Percentiles rank a stretch among this genome's conserved stretches.
Conservation (phyloP, 805 yeast genomes). For the Yamadazyma tumulicola region DNA sequence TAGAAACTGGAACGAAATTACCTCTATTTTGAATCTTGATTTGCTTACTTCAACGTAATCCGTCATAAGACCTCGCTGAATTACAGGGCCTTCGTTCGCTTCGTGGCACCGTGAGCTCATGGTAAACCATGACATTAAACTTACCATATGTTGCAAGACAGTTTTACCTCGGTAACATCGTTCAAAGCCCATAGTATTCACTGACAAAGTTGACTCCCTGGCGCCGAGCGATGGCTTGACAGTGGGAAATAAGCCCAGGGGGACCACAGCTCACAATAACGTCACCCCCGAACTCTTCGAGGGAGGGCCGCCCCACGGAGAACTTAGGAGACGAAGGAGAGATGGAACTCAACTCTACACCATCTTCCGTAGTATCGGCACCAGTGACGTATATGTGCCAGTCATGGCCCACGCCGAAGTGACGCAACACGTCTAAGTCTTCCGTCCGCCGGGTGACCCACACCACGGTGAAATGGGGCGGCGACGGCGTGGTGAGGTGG, state of each 20-base stretch:
- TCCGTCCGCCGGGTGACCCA: constrained; percentile 9
- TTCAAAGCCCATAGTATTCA: constrained; percentile 7
- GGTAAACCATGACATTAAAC: too few species aligned
- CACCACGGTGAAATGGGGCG: constrained; percentile 9
- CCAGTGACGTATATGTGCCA: constrained; percentile 7
- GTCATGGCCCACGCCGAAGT: constrained; percentile 3
- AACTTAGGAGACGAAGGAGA: not conserved
- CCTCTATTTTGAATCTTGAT: too few species aligned
- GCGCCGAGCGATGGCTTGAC: constrained; percentile 32
- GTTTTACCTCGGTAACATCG: too few species aligned
- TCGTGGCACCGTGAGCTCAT: too few species aligned
- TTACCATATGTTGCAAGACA: too few species aligned
- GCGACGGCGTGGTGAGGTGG: constrained; percentile 5
- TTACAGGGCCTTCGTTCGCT: too few species aligned
- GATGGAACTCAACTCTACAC: not conserved
- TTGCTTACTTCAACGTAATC: too few species aligned
- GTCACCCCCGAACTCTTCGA: constrained; percentile 6
- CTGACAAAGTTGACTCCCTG: constrained; percentile 22
- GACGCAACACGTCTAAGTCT: constrained; percentile 7
- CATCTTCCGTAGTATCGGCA: constrained; percentile 1
- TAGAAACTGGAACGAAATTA: too few species aligned
- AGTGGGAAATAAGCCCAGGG: constrained; percentile 36
- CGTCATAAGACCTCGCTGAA: too few species aligned
- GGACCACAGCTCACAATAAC: constrained; percentile 61
- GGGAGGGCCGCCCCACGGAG: constrained; percentile 8